These are phyloP conservation scores for Penicillium herquei DNA, from an alignment of 495 filamentous ascomycete genomes.

Conservation along the genomic window DNA sequence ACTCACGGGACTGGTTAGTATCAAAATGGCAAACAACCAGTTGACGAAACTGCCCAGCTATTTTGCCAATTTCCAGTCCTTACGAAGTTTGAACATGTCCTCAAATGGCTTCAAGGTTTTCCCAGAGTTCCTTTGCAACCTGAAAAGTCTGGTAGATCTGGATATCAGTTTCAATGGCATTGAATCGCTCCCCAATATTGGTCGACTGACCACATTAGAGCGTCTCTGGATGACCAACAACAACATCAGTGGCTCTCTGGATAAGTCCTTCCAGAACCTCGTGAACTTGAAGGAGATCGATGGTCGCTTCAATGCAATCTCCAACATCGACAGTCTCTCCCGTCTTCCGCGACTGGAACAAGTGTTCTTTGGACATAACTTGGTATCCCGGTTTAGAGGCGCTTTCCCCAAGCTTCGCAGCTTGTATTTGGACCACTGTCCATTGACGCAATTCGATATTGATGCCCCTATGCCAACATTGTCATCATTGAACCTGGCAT, in stretches of 20 bases:
- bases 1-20: conserved; percentile 73
- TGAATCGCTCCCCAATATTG: conserved; percentile 71
- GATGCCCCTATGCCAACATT: conserved; percentile 73
- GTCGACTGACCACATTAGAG: conserved; percentile 73
- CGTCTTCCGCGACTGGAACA: conserved; percentile 83
- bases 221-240: conserved; percentile 96
- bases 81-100: conserved; percentile 84
- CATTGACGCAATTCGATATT: conserved; percentile 88
- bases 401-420: conserved; percentile 80
- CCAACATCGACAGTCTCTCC: conserved; percentile 79
- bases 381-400: conserved; percentile 81
- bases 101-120: conserved; percentile 88
- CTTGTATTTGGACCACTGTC: conserved; percentile 86
- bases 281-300: conserved; percentile 86
- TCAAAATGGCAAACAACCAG: conserved; percentile 92
- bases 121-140: conserved; percentile 75
- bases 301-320: conserved; percentile 85
- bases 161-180: conserved; percentile 98
- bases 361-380: conserved; percentile 85
- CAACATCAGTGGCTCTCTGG: conserved; percentile 69
- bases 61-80: conserved; percentile 70
- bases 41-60: conserved; percentile 73
- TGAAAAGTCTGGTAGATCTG: conserved; percentile 83
- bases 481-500: conserved; percentile 80
- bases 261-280: conserved; percentile 65